Base-by-base conservation (phyloP, 768 basidiomycete genomes). In the Termitomyces sp. region DNA sequence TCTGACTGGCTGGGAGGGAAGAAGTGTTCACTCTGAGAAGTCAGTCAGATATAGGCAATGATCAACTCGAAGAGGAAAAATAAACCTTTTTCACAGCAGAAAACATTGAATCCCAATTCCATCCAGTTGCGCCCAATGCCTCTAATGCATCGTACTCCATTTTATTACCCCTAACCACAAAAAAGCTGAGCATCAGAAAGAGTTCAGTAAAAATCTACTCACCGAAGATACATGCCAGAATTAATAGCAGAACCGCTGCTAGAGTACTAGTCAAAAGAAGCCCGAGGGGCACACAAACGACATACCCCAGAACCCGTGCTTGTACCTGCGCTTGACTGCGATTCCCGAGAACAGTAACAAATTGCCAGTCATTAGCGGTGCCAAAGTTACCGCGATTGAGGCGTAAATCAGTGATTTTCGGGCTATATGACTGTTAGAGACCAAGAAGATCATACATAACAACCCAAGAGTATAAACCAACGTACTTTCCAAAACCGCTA, bases 211-310 rank as follows among this genome's bases (percentile, higher is more conserved):
- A 29, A 32, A 23, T 15, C 4, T 2, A 29, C 52, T 38, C 35
- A 60, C 58, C 58, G 52, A 44, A 53, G 33, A 13, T 56, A 60
- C 43, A 60, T 56, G n/a, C 58, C 58, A 16, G 55, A 47, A 13
- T 60, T 60, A 7, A 60, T 60, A 23, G 58, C 58, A 18, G 55
- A 60, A 35, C 58, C 55, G 40, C 55, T 55, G 5, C 58, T 60
- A 32, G 5, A 29, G 29, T 29, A 29, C 29, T 9, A 29, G 29
- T 29, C 29, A 4, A 29, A 29, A 3, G 9, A 29, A 29, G 29
- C 9, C 29, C 9, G 29, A 3, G 9, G 29, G 3, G 29, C 3
- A 29, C 29, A 29, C 29, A 29, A 29, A 29, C 29, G 9, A 50
- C 55, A 18, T 42, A 60, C 58, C 58, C 58, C 18, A 60, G 43